phyloP scores from a whole-genome alignment of 2,329 filamentous ascomycete genomes.

The Bretziella fagacearum region DNA sequence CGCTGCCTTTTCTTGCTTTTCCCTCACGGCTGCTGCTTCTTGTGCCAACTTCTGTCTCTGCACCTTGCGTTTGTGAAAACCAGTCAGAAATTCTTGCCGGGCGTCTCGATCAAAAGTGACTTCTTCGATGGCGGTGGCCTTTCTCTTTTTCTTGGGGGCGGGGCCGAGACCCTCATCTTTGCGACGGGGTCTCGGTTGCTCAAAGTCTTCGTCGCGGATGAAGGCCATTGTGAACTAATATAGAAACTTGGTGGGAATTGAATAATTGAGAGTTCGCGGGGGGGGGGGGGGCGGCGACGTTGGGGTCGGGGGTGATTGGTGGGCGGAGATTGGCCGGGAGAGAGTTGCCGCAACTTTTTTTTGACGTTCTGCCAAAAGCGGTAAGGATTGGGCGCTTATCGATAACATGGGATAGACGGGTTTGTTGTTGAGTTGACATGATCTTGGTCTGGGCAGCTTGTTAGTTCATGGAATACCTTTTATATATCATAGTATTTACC shows the following conservation, averaged over 20 bases:
- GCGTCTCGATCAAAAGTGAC: constrained; percentile 69
- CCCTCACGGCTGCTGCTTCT: constrained; percentile 60
- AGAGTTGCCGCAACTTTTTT: constrained; percentile 13
- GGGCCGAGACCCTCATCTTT: constrained; percentile 37
- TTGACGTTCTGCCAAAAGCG: constrained; percentile 8
- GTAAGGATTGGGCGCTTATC: constrained; percentile 10
- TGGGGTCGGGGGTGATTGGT: neutral
- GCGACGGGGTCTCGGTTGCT: constrained; percentile 32
- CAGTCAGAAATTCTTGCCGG: constrained; percentile 75
- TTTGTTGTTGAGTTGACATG: no score
- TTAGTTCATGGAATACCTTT: no score
- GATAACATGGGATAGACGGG: constrained; percentile 9
- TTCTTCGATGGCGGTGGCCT: constrained; percentile 47
- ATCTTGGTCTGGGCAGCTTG: no score
- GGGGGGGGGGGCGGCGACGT: constrained; percentile 9
- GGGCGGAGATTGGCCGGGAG: no score
- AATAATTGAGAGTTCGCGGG: neutral
- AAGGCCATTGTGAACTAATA: constrained; percentile 10
- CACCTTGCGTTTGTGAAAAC: constrained; percentile 90
- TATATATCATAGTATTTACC: no score
- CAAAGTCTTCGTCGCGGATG: constrained; percentile 24
- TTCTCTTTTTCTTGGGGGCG: constrained; percentile 50
- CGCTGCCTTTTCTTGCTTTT: constrained; percentile 57
- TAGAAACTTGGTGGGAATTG: constrained; percentile 4
- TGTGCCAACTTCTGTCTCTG: constrained; percentile 73